Conservation (phyloP, 2,329 filamentous ascomycete genomes). For the Arthrinium puccinioides region DNA sequence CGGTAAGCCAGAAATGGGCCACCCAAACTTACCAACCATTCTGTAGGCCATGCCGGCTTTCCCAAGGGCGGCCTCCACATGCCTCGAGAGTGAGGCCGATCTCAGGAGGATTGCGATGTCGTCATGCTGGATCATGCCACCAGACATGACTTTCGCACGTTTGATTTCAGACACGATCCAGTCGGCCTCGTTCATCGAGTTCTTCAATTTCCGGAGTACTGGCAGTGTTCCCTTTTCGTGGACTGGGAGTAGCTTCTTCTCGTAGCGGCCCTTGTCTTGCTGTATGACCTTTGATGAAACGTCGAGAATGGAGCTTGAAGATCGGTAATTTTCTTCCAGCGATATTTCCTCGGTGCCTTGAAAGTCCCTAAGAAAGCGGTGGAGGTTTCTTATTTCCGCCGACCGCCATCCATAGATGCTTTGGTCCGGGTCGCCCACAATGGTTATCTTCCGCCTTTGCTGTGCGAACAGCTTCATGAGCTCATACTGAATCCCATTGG, state of each 20-base stretch:
- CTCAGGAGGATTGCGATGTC: conserved; percentile 86
- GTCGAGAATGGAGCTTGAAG: conserved; percentile 75
- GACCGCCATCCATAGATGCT: conserved; percentile 96
- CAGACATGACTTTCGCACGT: conserved; percentile 62
- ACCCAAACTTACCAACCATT: conserved; percentile 76
- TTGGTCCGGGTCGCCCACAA: conserved; percentile 94
- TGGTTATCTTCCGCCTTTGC: conserved; percentile 68
- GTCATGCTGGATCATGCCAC: conserved; percentile 61
- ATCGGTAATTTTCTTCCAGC: conserved; percentile 91
- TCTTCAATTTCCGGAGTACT: conserved; percentile 69
- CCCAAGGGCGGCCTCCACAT: conserved; percentile 78
- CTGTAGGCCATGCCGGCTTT: conserved; percentile 78
- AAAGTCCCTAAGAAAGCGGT: conserved; percentile 69
- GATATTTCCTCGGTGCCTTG: conserved; percentile 74
- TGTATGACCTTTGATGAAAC: conserved; percentile 82
- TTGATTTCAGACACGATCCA: conserved; percentile 87
- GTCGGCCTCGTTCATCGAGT: conserved; percentile 65
- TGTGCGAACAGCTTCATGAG: conserved; percentile 85
- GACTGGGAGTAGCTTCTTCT: conserved; percentile 72
- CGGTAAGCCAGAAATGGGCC: neutral
- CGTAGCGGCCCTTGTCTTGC: conserved; percentile 74
- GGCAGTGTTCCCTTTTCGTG: conserved; percentile 74
- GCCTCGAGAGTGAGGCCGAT: conserved; percentile 72
- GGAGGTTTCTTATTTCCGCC: conserved; percentile 84
- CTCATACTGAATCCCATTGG: conserved; percentile 90